Base-by-base conservation (phyloP, 805 yeast species). In the Deakozyma indianensis region DNA sequence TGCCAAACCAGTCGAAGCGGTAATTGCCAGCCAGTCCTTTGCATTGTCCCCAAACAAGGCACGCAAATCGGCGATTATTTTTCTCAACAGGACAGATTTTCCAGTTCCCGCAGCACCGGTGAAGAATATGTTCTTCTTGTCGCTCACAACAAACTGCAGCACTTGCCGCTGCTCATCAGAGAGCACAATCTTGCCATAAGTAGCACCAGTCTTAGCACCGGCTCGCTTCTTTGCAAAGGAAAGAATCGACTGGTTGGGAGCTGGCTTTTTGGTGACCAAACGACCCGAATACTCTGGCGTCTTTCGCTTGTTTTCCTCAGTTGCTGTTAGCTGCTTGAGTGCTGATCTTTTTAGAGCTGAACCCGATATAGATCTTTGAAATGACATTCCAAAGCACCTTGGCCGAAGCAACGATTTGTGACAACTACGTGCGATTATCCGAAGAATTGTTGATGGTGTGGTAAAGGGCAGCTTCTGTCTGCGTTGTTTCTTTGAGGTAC, bases 41-140 rank as follows among this genome's bases (percentile, higher is more conserved):
- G 60, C 56, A 2, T 68, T 66, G 11, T 52, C 46, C 1, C 70
- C 67, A 57, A 75, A 69, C 41, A 70, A 64, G 1, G 53, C 49
- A 18, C 62, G 61, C 43, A 86, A 62, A 23, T 70, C 68, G 18
- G 64, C 57, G 20, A 92, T 86, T 23, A 92, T 65, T 35, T 78
- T 76, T 43, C 77, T 71, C 43, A 92, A 65, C n/a, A 92, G 66
- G 3, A 92, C 81, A 1, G 98, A 90, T 59, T 92, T 92, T 58
- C 98, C 98, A 0, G 98, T 92, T 56, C 98, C 98, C 0, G 98
- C 98, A 27, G 96, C 86, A 43, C 98, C 98, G 0, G 98, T 92
- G 59, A 84, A 92, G 58, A 92, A 92, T 2, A 92, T 64, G 48
- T 80, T 84, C 16, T 68, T 64, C 2, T 49, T 40, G 0, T 94